Evolutionary conservation across 2,329 filamentous ascomycete species (phyloP).

Genomic region (Fonsecaea nubica): DNA sequence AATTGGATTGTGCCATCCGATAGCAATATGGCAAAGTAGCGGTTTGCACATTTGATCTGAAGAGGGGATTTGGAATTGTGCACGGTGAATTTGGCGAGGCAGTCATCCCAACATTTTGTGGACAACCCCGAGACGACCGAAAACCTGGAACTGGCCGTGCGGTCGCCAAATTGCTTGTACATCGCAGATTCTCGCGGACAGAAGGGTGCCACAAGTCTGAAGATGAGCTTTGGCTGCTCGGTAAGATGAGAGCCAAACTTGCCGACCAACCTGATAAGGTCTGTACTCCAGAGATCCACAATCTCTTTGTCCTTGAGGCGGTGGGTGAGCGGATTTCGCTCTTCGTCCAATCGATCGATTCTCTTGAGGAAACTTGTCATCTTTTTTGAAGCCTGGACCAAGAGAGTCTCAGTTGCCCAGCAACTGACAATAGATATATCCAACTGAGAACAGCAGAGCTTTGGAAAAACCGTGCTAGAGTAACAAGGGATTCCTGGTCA

Average conservation of each 20-base stretch:
- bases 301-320: constrained; percentile 37
- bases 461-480: constrained; percentile 25
- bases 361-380: constrained; percentile 32
- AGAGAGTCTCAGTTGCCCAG: constrained; percentile 38
- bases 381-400: constrained; percentile 42
- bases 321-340: constrained; percentile 29
- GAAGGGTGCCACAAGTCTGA: constrained; percentile 49
- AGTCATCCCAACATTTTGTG: constrained; percentile 33
- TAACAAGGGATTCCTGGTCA: constrained; percentile 18
- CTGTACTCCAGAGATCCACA: constrained; percentile 45
- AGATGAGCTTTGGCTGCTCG: constrained; percentile 45
- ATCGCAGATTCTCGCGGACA: constrained; percentile 49
- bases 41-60: constrained; percentile 17
- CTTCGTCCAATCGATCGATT: constrained; percentile 32
- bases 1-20: constrained; percentile 36
- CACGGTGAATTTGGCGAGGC: constrained; percentile 34
- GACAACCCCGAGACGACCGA: constrained; percentile 27
- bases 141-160: constrained; percentile 33
- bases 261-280: constrained; percentile 47
- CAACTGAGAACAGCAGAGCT: constrained; percentile 42
- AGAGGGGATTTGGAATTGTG: background rate
- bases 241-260: constrained; percentile 45
- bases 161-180: constrained; percentile 43
- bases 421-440: constrained; percentile 43
- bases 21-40: constrained; percentile 41